Conservation (phyloP, 192 early-diverging fungal genomes). For the Gamsiella multidivaricata region DNA sequence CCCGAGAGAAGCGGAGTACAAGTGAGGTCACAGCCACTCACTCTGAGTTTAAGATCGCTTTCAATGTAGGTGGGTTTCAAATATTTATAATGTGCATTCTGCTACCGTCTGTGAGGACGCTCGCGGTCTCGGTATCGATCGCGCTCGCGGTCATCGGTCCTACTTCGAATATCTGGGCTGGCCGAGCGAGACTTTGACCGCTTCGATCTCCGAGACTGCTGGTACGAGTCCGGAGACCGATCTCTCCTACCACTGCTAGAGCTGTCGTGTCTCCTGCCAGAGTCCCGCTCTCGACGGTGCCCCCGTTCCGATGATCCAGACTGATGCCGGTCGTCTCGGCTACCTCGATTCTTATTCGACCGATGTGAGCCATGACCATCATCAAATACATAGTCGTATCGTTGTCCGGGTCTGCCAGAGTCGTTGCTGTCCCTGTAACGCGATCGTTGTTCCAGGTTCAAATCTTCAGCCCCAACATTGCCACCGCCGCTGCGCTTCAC, state of each 20-base stretch:
- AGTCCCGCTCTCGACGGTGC: slow-evolving; percentile 18
- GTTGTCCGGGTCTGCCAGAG: slow-evolving; percentile 17
- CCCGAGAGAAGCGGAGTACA: too few relatives aligned
- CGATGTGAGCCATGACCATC: neutral
- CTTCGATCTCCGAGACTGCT: neutral
- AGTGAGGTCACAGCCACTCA: too few relatives aligned
- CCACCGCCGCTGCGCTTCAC: slow-evolving; percentile 40
- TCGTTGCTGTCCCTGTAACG: slow-evolving; percentile 59
- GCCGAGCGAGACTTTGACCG: slow-evolving; percentile 30
- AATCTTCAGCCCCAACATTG: slow-evolving; percentile 54
- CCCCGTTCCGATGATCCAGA: slow-evolving; percentile 3
- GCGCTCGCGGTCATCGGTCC: slow-evolving; percentile 12
- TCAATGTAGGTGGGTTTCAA: too few relatives aligned
- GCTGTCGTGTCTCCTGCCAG: slow-evolving; percentile 10
- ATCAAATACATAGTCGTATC: slow-evolving; percentile 64
- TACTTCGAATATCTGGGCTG: slow-evolving; percentile 22
- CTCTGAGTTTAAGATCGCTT: too few relatives aligned
- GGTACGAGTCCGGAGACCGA: slow-evolving; percentile 6
- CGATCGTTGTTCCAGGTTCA: slow-evolving; percentile 62
- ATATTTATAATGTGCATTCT: too few relatives aligned
- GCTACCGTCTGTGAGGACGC: neutral
- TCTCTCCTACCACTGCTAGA: neutral
- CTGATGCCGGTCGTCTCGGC: slow-evolving; percentile 7
- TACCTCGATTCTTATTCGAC: slow-evolving; percentile 5
- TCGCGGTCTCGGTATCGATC: slow-evolving; percentile 17